Evolutionary conservation across 345 rosid genomes (phyloP).

Genomic region (Luvunga scandens): DNA sequence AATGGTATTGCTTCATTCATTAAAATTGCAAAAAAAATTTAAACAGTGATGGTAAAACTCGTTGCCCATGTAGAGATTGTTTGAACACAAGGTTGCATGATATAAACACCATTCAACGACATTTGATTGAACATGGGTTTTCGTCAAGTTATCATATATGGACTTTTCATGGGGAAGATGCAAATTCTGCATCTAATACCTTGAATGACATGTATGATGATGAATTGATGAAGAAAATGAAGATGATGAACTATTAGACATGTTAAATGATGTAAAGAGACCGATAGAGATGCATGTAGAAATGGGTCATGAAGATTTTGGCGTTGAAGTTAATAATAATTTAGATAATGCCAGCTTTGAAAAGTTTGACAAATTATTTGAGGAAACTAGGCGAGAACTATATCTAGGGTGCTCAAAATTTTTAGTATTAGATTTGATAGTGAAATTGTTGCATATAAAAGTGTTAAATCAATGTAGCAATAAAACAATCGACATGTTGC

Average conservation of each 20-base stretch:
- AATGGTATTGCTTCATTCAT: neutral
- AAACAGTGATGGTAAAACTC: neutral
- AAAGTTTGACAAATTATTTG: neutral
- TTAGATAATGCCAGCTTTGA: neutral
- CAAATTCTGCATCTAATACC: neutral
- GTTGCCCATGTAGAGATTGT: neutral
- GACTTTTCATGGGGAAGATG: neutral
- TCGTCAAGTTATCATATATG: neutral
- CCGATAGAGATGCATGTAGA: neutral
- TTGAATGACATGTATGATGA: no score
- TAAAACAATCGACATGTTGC: neutral
- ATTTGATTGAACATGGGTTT: neutral
- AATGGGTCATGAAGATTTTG: neutral
- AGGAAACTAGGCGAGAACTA: neutral
- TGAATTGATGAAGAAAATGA: no score
- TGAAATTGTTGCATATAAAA: neutral
- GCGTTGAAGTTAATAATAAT: neutral
- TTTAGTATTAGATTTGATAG: neutral
- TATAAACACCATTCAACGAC: neutral
- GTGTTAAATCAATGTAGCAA: neutral
- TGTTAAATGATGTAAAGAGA: neutral
- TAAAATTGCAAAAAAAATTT: neutral
- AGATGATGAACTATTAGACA: neutral
- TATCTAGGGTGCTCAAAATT: neutral
- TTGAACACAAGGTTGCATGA: neutral